phyloP scores from a whole-genome alignment of 179 eudicot genomes.

The Spinacia oleracea region DNA sequence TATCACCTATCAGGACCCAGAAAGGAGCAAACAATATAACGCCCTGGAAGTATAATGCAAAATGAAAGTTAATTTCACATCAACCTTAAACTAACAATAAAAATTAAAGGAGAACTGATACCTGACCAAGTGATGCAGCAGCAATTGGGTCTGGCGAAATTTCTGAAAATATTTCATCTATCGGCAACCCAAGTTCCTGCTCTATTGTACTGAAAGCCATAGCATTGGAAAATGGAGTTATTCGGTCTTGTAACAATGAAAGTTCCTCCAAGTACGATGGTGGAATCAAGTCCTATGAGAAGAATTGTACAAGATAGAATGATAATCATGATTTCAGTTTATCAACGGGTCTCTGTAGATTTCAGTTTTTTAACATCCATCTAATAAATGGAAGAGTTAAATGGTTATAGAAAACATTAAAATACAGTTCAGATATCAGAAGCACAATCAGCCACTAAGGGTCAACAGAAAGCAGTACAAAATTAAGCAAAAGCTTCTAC shows the following conservation, averaged over 20 bases:
- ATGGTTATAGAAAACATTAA: neutral
- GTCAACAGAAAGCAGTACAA: neutral
- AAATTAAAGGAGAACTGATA: conserved; percentile 20
- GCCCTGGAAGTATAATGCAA: neutral
- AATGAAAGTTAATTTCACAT: neutral
- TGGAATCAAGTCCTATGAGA: conserved; percentile 79
- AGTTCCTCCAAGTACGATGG: conserved; percentile 88
- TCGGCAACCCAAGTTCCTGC: conserved; percentile 70
- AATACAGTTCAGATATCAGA: neutral
- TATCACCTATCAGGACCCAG: neutral
- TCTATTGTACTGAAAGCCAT: conserved; percentile 85
- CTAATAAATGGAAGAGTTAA: neutral
- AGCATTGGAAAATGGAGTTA: conserved; percentile 75
- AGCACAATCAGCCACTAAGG: conserved; percentile 3
- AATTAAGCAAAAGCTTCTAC: conserved; percentile 7
- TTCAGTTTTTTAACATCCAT: conserved; percentile 1
- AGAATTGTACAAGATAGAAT: neutral
- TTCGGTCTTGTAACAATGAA: conserved; percentile 85
- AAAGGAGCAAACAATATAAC: neutral
- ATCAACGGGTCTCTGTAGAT: conserved; percentile 7
- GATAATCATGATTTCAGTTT: neutral
- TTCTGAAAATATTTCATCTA: conserved; percentile 80
- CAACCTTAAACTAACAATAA: neutral
- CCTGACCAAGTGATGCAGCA: conserved; percentile 99
- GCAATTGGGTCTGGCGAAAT: conserved; percentile 90